Evolutionary conservation across 78 protist species (phyloP).

Genomic region (Creolimax fragrantissima): DNA sequence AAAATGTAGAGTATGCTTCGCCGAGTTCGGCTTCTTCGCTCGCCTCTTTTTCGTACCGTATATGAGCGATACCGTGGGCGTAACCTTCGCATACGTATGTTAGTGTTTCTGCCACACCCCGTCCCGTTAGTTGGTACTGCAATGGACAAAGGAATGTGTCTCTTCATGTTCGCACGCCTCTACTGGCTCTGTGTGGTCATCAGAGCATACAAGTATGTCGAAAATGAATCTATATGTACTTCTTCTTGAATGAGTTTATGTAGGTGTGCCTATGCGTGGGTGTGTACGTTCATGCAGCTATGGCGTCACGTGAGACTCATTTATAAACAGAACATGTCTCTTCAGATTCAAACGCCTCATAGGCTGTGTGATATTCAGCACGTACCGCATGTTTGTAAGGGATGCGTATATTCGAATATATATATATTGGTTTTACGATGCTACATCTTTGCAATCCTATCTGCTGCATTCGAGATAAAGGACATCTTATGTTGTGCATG

Average conservation of each 20-base stretch:
- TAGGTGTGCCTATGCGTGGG: too few relatives aligned
- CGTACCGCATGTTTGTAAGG: too few relatives aligned
- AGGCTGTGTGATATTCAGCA: too few relatives aligned
- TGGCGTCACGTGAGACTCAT: too few relatives aligned
- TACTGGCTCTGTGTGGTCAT: background rate
- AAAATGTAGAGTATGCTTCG: background rate
- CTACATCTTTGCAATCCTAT: too few relatives aligned
- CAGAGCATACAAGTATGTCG: background rate
- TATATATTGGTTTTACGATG: background rate
- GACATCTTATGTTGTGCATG: too few relatives aligned
- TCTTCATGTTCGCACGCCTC: slow-evolving; percentile 11
- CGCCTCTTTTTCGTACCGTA: background rate
- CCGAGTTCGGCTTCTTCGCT: background rate
- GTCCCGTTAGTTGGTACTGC: background rate
- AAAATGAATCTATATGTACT: background rate
- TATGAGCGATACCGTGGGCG: background rate
- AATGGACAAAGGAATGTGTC: background rate
- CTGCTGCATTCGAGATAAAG: too few relatives aligned
- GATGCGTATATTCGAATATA: background rate
- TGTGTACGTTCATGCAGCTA: too few relatives aligned
- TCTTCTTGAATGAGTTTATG: too few relatives aligned
- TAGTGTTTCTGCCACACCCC: background rate
- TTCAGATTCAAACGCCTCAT: too few relatives aligned
- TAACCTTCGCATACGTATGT: background rate
- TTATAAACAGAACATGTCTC: too few relatives aligned